Conservation (phyloP, 1,284 basidiomycete genomes). For the Apiotrichum gracile region DNA sequence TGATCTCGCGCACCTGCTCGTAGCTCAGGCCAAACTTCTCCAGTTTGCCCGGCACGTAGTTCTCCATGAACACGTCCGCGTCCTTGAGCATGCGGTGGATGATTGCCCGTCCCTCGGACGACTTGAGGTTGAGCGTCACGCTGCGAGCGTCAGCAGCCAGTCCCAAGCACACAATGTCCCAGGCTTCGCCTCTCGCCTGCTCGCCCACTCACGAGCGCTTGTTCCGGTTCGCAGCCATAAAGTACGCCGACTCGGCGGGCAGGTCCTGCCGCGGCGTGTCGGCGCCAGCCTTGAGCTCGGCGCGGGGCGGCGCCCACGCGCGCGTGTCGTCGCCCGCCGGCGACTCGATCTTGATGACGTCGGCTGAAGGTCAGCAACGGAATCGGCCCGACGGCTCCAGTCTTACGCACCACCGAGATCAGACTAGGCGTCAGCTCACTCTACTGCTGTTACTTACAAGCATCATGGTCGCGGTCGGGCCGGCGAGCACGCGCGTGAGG, state of each 20-base stretch:
- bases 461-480: conserved; percentile 83
- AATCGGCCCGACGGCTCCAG: background rate
- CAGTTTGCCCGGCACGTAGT: conserved; percentile 68
- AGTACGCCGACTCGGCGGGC: conserved; percentile 89
- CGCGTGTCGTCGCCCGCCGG: conserved; percentile 86
- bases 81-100: conserved; percentile 64
- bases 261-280: conserved; percentile 55
- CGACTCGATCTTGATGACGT: conserved; percentile 84
- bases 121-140: conserved; percentile 82
- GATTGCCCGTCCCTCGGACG: conserved; percentile 68
- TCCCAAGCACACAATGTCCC: no score
- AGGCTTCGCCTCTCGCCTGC: background rate
- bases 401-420: conserved; percentile 25
- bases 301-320: conserved; percentile 72
- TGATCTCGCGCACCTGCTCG: conserved; percentile 72
- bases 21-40: conserved; percentile 77
- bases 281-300: conserved; percentile 50
- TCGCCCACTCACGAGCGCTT: conserved; percentile 58
- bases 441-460: conserved; percentile 59
- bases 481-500: conserved; percentile 80
- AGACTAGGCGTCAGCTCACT: conserved; percentile 17
- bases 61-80: conserved; percentile 84
- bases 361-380: conserved; percentile 53
- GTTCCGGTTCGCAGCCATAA: conserved; percentile 81
- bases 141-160: conserved; percentile 19